A percentile compares a stretch with the other conserved stretches of the same genome.
Conservation (phyloP, 2,329 filamentous ascomycete genomes). For the Fonsecaea erecta region DNA sequence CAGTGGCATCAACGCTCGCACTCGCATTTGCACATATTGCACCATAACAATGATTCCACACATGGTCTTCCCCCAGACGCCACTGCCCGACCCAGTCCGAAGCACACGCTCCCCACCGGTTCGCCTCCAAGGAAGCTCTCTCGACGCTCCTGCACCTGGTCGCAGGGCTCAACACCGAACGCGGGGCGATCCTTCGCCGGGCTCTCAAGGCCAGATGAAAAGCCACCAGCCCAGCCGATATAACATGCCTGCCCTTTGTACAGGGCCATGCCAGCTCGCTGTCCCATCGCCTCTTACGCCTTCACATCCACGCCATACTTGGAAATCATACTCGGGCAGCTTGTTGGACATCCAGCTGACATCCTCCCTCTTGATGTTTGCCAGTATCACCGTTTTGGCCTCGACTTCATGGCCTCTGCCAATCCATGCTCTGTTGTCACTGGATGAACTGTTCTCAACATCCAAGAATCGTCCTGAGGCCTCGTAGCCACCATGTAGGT, state of each 20-base stretch:
- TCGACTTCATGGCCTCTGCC: conserved; percentile 17
- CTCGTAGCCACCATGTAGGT: no score
- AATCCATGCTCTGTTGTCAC: conserved; percentile 2
- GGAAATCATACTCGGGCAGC: conserved; percentile 49
- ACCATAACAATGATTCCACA: conserved; percentile 12
- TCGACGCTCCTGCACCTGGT: conserved; percentile 28
- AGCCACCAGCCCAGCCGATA: conserved; percentile 54
- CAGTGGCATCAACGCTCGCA: conserved; percentile 19
- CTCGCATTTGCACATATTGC: conserved; percentile 18
- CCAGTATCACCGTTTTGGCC: conserved; percentile 53
- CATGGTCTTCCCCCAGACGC: conserved; percentile 12
- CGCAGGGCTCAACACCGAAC: conserved; percentile 30
- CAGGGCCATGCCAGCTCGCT: conserved; percentile 61
- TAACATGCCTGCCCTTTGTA: conserved; percentile 49
- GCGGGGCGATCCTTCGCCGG: conserved; percentile 52
- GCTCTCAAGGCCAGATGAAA: conserved; percentile 45
- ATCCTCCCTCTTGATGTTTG: conserved; percentile 49
- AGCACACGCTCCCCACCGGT: conserved; percentile 17
- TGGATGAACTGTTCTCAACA: neutral
- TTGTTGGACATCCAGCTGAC: conserved; percentile 51
- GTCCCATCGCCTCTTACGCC: conserved; percentile 75
- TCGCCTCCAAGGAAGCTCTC: conserved; percentile 20
- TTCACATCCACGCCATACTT: conserved; percentile 72
- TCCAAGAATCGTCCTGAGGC: neutral
- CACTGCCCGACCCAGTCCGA: conserved; percentile 31